phyloP scores from a whole-genome alignment of 352 stramenopile genomes.

The Globisporangium cystogenes region DNA sequence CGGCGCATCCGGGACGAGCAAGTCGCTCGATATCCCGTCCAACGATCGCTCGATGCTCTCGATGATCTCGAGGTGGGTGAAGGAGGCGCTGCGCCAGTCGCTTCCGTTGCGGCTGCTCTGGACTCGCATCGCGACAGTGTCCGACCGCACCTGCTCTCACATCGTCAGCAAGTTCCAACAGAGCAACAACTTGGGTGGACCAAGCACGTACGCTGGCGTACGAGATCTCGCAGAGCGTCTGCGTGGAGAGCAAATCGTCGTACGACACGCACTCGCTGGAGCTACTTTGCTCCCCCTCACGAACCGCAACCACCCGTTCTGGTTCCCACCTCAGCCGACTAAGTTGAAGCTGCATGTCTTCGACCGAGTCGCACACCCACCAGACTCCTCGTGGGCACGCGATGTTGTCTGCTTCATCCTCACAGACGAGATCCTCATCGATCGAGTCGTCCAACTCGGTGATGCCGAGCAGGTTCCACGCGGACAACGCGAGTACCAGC shows the following conservation, averaged over 20 bases:
- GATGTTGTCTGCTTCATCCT: neutral
- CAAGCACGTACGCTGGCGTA: neutral
- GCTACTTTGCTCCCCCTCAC: neutral
- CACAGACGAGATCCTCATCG: neutral
- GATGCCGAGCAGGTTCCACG: slow-evolving; percentile 11
- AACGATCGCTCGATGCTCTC: slow-evolving; percentile 13
- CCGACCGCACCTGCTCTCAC: slow-evolving; percentile 1
- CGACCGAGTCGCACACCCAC: neutral
- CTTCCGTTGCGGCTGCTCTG: neutral
- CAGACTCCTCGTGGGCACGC: neutral
- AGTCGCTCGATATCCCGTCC: neutral
- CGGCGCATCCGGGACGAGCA: neutral
- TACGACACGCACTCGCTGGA: neutral
- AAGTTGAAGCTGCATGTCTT: neutral
- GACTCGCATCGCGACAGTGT: slow-evolving; percentile 2
- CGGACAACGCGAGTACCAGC: slow-evolving; percentile 9
- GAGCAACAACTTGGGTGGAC: neutral
- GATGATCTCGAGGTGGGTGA: slow-evolving; percentile 15
- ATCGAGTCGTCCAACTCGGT: slow-evolving; percentile 1
- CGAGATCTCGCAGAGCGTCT: neutral
- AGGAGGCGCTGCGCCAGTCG: neutral
- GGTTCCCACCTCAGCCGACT: neutral
- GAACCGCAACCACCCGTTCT: neutral
- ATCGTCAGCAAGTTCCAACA: neutral
- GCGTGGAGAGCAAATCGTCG: neutral